Base-by-base conservation (phyloP, 2,329 filamentous ascomycete species). In the Aureobasidium melanogenum region DNA sequence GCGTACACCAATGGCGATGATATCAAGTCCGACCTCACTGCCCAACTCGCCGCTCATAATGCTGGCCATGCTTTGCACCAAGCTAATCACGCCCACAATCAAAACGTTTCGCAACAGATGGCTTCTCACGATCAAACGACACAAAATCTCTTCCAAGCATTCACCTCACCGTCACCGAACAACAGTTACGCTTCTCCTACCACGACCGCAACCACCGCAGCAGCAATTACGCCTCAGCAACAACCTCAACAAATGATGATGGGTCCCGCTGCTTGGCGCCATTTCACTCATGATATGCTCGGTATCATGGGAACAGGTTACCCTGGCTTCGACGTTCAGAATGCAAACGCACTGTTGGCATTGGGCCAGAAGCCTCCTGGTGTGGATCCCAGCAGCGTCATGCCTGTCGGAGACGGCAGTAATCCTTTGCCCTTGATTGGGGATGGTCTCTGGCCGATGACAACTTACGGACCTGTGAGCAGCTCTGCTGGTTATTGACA, bases 321-420 rank as follows among this genome's bases (percentile, higher is more conserved):
- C 68, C 43, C 72, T 69, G 67, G 69, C 34, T 71, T 74, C 28
- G 73, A 72, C 55, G 65, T 75, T n/a, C 72, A 72, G 62, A 72
- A 70, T 26, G 73, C 74, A 30, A 74, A 68, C 26, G 73, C 73
- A 1, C 69, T 75, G 32, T 73, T 76, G 68, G 69, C 72, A 69
- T 52, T 70, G 5, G 68, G 70, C 9, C n/a, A 68, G 71, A 38
- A 71, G 71, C 34, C 30, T 41, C 38, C 58, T 39, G 60, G 58
- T 15, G 48, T 57, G 7, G 58, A 61, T 28, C 22, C 28, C 7
- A 36, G 38, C 15, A 56, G 54, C 43, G 55, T 62, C 28, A 61
- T 61, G 54, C 58, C 54, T 48, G 15, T 47, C 7, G 41, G 58
- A 39, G 54, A 60, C 30, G 19, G 39, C 30, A 43, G 26, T 24